Evolutionary conservation across 441 rosid genomes (phyloP).

Genomic region (Croton laevigatus): DNA sequence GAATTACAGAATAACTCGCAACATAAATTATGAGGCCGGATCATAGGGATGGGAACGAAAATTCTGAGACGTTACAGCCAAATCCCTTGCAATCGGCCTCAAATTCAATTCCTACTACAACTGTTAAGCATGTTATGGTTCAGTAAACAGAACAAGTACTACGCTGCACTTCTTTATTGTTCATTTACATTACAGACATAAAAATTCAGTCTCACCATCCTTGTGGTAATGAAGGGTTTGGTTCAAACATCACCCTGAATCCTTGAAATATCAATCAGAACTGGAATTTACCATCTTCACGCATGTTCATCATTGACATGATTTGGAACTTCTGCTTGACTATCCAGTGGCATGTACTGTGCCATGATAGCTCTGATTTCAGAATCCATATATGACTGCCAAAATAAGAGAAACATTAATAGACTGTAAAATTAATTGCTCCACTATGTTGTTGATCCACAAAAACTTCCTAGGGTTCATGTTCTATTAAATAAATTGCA

Average conservation of each 20-base stretch:
- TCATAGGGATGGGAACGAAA: slow-evolving; percentile 19
- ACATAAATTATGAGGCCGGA: slow-evolving; percentile 9
- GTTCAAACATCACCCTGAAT: slow-evolving; percentile 14
- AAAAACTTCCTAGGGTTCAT: background rate
- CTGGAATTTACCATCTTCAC: slow-evolving; percentile 25
- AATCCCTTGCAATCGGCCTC: slow-evolving; percentile 22
- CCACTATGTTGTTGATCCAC: background rate
- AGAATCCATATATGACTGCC: slow-evolving; percentile 97
- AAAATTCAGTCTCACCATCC: slow-evolving; percentile 24
- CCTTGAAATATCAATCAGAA: slow-evolving; percentile 3
- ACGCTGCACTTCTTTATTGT: slow-evolving; percentile 30
- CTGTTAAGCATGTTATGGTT: slow-evolving; percentile 22
- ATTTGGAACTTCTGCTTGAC: slow-evolving; percentile 73
- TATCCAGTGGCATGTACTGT: slow-evolving; percentile 98
- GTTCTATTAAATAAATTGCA: background rate
- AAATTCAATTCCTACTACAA: slow-evolving; percentile 24
- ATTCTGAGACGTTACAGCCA: slow-evolving; percentile 27
- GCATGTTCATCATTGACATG: slow-evolving; percentile 59
- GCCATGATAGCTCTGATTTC: slow-evolving; percentile 99
- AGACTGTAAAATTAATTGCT: background rate
- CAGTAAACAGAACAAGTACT: slow-evolving; percentile 21
- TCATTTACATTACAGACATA: slow-evolving; percentile 32
- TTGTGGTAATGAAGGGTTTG: slow-evolving; percentile 10
- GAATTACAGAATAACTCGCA: slow-evolving; percentile 1
- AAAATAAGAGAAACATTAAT: background rate